These are phyloP conservation scores for Parsonsia alboflavescens DNA, from an alignment of 257 asterid genomes.

Conservation along the genomic window DNA sequence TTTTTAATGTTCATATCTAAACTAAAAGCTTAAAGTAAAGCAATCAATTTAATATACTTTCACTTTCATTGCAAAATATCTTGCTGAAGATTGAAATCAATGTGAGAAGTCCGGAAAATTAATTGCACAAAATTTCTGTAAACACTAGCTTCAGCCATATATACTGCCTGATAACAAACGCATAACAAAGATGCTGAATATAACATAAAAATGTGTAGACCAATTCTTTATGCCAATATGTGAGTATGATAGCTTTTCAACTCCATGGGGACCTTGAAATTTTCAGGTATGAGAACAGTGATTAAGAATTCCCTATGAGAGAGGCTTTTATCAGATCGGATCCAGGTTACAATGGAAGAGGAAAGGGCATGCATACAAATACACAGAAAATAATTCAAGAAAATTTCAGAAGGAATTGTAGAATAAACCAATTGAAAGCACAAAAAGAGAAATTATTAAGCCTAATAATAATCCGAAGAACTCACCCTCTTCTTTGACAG, in stretches of 20 bases:
- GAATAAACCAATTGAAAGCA: neutral
- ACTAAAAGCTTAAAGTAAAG: neutral
- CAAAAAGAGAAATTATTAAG: neutral
- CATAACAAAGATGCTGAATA: neutral
- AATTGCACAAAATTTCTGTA: neutral
- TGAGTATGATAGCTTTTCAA: neutral
- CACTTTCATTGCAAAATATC: neutral
- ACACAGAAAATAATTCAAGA: too few relatives aligned
- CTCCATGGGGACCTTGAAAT: neutral
- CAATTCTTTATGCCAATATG: neutral
- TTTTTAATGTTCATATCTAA: neutral
- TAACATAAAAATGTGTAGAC: neutral
- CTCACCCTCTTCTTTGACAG: slow-evolving; percentile 76
- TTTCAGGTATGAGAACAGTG: neutral
- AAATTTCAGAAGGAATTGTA: neutral
- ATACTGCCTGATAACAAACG: neutral
- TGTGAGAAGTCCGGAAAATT: neutral
- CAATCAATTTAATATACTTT: too few relatives aligned
- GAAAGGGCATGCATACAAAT: too few relatives aligned
- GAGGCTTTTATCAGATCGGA: neutral
- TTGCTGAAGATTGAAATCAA: neutral
- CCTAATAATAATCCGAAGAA: slow-evolving; percentile 5
- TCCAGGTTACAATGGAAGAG: neutral
- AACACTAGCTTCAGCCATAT: neutral
- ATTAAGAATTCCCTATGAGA: neutral